Evolutionary conservation across 352 stramenopile species (phyloP), one percentile per base, ranked within the genome.

Genomic region (Phytophthora sp.): DNA sequence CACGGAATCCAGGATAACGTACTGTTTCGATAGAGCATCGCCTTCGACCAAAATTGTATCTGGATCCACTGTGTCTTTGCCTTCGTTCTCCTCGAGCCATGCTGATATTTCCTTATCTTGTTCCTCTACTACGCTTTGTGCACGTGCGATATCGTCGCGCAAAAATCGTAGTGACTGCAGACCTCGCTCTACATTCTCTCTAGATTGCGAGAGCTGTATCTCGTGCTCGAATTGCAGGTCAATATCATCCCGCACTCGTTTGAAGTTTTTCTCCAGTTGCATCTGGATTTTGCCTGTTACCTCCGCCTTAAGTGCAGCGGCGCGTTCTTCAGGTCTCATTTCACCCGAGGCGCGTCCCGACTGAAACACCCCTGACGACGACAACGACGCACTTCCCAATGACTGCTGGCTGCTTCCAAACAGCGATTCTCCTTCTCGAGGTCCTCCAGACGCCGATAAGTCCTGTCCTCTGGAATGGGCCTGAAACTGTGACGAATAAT

Each of bases 181-280:
- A 5, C 88, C 88, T 37, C 82, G 73, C 39, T 92, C 79, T 20
- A 96, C 78, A 23, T 86, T 88, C 37, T 94, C 83, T 52, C 73
- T 69, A 17, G 86, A 94, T 52, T 96, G 83, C 2, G 84, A 88
- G 13, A 96, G 66, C 54, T 94, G 82, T 1, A 94, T 72, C 52
- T 94, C 85, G 58, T 94, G 84, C 54, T 96, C 88, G 57, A 94
- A 94, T 65, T 96, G 86, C 34, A 91, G 27, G 66, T 96, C 88
- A 31, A 94, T 93, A 34, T 92, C 84, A 49, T 92, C 83, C 72
- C 88, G 82, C 27, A 94, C 85, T n/a, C 84, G 77, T 58, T 91
- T 92, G 50, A 92, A 93, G 13, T 74, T 74, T 23, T 79, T 81
- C 45, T 95, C 84, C 42, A 95, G 73, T 38, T 90, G 75, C 66